Evolutionary conservation across 2,329 filamentous ascomycete genomes (phyloP).

Genomic region (Phyllosticta citriasiana): DNA sequence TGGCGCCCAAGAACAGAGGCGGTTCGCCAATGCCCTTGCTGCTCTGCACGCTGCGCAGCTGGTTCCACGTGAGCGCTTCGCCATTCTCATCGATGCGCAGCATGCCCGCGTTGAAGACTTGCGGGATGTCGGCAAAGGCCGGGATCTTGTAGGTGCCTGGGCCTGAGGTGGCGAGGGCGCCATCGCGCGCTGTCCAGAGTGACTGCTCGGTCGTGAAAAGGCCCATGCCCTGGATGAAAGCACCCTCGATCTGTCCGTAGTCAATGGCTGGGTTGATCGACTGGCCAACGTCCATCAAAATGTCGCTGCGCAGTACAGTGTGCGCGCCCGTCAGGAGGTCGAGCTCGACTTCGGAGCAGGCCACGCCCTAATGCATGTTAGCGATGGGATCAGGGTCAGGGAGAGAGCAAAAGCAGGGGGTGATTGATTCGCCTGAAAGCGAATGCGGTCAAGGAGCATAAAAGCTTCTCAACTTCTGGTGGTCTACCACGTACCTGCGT

Average conservation of each 20-base stretch:
- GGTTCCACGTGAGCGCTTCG: conserved; percentile 59
- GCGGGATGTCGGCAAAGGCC: conserved; percentile 77
- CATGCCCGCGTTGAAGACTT: conserved; percentile 70
- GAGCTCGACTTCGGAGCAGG: conserved; percentile 79
- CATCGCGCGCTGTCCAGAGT: conserved; percentile 50
- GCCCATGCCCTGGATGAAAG: conserved; percentile 68
- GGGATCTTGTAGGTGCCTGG: conserved; percentile 76
- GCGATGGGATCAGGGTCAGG: not conserved
- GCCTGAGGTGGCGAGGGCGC: conserved; percentile 53
- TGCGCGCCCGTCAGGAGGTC: conserved; percentile 88
- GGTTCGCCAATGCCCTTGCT: conserved; percentile 68
- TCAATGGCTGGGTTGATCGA: conserved; percentile 70
- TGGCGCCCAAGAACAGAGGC: conserved; percentile 66
- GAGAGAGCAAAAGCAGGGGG: not conserved
- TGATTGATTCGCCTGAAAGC: not conserved
- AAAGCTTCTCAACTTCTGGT: not conserved
- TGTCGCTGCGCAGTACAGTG: conserved; percentile 77
- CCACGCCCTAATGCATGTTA: conserved; percentile 49
- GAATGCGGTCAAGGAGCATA: not conserved
- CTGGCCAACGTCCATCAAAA: conserved; percentile 91
- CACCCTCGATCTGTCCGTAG: conserved; percentile 74
- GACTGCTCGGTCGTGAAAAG: conserved; percentile 69
- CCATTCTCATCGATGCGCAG: conserved; percentile 54
- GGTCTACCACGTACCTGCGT: conserved; percentile 47
- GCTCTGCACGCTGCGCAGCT: conserved; percentile 72